Conservation (phyloP, 116 monocot genomes). For the Cymodocea nodosa region DNA sequence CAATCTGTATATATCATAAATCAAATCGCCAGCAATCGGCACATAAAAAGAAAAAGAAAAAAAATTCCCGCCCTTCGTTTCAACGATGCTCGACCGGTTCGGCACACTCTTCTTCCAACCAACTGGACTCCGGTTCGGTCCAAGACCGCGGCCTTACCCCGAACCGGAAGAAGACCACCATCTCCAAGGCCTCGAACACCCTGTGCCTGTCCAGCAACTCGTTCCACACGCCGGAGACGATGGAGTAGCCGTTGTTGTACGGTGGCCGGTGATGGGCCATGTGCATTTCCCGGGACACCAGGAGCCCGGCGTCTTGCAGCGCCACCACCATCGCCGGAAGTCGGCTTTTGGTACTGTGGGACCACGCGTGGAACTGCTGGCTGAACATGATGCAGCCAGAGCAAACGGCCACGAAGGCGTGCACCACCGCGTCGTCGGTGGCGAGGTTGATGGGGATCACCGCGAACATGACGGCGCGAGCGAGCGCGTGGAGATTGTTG, state of each 20-base stretch:
- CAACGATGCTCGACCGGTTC: neutral
- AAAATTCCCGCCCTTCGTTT: neutral
- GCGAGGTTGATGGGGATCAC: slow-evolving; percentile 25
- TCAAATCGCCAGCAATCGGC: too few relatives aligned
- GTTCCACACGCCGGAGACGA: slow-evolving; percentile 84
- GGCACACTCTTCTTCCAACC: slow-evolving; percentile 32
- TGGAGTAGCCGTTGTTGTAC: slow-evolving; percentile 75
- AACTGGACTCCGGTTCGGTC: slow-evolving; percentile 32
- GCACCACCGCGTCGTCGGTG: slow-evolving; percentile 19
- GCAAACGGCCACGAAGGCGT: slow-evolving; percentile 49
- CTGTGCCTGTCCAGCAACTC: slow-evolving; percentile 31
- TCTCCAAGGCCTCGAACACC: slow-evolving; percentile 69
- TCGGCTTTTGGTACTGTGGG: slow-evolving; percentile 47
- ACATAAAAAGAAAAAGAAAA: too few relatives aligned
- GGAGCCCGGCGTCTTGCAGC: slow-evolving; percentile 59
- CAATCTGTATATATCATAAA: too few relatives aligned
- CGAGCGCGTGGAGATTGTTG: slow-evolving; percentile 74
- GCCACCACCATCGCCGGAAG: slow-evolving; percentile 53
- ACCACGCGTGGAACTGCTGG: slow-evolving; percentile 97
- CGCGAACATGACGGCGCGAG: slow-evolving; percentile 27
- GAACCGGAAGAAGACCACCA: slow-evolving; percentile 57
- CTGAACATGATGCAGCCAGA: slow-evolving; percentile 60
- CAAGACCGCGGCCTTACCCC: slow-evolving; percentile 78
- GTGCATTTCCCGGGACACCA: slow-evolving; percentile 51
- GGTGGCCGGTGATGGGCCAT: slow-evolving; percentile 62